Conservation (phyloP, 768 basidiomycete genomes). For the Psilocybe subaeruginosa region DNA sequence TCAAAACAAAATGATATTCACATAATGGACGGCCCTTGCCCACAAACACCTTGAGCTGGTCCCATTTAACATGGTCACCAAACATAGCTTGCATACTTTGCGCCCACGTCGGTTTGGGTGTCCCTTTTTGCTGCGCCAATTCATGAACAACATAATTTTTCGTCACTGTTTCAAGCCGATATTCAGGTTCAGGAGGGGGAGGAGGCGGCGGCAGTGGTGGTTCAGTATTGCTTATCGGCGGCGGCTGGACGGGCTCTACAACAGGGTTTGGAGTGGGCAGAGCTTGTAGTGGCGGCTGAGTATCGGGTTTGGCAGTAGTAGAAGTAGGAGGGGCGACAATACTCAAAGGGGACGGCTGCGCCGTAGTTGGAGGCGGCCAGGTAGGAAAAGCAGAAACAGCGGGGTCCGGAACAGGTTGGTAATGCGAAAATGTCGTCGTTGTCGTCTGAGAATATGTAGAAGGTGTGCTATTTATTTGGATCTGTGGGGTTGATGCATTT, state of each 20-base stretch:
- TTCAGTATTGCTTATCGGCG: slow-evolving; percentile 3
- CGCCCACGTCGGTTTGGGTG: slow-evolving; percentile 60
- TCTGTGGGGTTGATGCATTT: slow-evolving; percentile 6
- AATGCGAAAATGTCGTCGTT: slow-evolving; percentile 19
- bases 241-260: slow-evolving; percentile 2
- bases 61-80: slow-evolving; percentile 84
- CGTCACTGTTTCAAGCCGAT: slow-evolving; percentile 51
- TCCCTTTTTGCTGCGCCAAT: slow-evolving; percentile 45
- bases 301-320: neutral
- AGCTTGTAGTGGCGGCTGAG: neutral
- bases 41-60: slow-evolving; percentile 64
- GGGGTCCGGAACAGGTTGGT: slow-evolving; percentile 17
- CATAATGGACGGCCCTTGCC: slow-evolving; percentile 68
- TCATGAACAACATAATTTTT: slow-evolving; percentile 80
- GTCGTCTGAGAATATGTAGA: slow-evolving; percentile 13
- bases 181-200: slow-evolving; percentile 30
- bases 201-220: slow-evolving; percentile 3
- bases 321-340: neutral
- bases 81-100: slow-evolving; percentile 85
- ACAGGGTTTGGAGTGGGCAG: neutral
- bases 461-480: slow-evolving; percentile 5
- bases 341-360: neutral
- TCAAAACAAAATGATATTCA: slow-evolving; percentile 31
- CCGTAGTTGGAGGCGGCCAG: slow-evolving; percentile 21
- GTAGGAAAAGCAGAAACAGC: slow-evolving; percentile 22